Base-by-base conservation (phyloP, 2,329 filamentous ascomycete species). In the Penicillium sp. region DNA sequence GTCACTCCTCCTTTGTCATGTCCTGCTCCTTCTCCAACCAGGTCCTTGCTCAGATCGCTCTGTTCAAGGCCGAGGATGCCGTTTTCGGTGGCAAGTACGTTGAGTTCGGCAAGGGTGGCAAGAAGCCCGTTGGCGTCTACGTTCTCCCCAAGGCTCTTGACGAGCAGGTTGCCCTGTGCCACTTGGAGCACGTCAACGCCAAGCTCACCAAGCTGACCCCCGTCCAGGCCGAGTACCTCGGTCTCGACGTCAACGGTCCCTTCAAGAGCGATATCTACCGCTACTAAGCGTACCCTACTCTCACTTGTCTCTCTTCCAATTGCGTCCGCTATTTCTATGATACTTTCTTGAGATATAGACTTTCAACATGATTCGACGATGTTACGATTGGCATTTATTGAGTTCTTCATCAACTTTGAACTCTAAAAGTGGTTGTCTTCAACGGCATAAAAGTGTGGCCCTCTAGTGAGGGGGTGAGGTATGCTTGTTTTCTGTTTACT, bases 11-110 rank as follows among this genome's bases (percentile, higher is more conserved):
- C 43, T 98, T 98, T 76, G 93, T 98, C 80, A 97, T 98, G 93
- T 96, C 90, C 65, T 98, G 93, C 86, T 97, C 91, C 57, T 98
- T 98, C 86, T 95, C 90, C 82, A 98, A 98, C 86, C 93, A 98
- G 82, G 93, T 97, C 66, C 88, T 98, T 72, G 93, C 93, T 61
- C 93, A 98, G 81, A 97, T 98, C 78, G 86, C 95, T 79, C 79
- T 98, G 68, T 98, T 76, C 87, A 97, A 97, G 86, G 85, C 84
- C 66, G 80, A 85, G 65, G 90, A 97, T 71, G 81, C 81, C 70
- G 85, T 78, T 48, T 98, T 95, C 73, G 82, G 85, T 75, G 78
- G 87, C 77, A 96, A 96, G 82, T 95, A 96, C 78, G 77, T 90
- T 65, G 93, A 96, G 77, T 98, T 95, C 72, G 89, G 87, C 77